Evolutionary conservation across 2,329 filamentous ascomycete species (phyloP).

Genomic region (Verticillium nonalfalfae): DNA sequence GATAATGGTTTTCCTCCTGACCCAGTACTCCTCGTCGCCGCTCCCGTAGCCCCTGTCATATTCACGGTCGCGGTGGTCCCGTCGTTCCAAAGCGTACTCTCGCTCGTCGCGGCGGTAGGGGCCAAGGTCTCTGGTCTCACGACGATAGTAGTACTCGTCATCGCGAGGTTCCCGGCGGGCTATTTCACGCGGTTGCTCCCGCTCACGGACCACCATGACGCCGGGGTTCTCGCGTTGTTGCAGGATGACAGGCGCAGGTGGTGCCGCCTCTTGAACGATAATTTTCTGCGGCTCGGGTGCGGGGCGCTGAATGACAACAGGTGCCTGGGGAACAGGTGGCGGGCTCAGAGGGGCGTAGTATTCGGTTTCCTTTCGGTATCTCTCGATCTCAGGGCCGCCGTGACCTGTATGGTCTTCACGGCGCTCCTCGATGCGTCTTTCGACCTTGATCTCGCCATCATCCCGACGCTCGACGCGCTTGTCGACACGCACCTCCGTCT

Average conservation of each 20-base stretch:
- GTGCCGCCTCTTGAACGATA: constrained; percentile 51
- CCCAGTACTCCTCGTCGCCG: constrained; percentile 35
- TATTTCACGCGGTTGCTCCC: constrained; percentile 31
- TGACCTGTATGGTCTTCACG: constrained; percentile 30
- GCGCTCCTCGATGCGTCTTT: constrained; percentile 46
- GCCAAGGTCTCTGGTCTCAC: constrained; percentile 35
- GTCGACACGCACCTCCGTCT: constrained; percentile 35
- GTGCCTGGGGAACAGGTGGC: constrained; percentile 29
- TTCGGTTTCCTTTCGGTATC: constrained; percentile 56
- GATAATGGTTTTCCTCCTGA: constrained; percentile 35
- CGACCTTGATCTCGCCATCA: constrained; percentile 46
- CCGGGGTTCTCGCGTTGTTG: constrained; percentile 35
- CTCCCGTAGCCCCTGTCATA: constrained; percentile 23
- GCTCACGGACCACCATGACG: constrained; percentile 35
- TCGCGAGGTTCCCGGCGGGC: constrained; percentile 29
- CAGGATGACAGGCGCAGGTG: constrained; percentile 44
- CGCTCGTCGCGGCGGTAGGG: constrained; percentile 17
- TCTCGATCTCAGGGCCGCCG: constrained; percentile 45
- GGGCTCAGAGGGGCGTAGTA: constrained; percentile 50
- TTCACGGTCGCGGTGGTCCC: constrained; percentile 16
- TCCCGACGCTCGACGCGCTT: constrained; percentile 33
- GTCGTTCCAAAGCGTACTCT: constrained; percentile 23
- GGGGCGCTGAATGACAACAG: constrained; percentile 51
- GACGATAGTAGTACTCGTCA: constrained; percentile 48
- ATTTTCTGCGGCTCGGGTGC: constrained; percentile 52